These are phyloP conservation scores for Paraconiothyrium brasiliense DNA, from an alignment of 2,329 filamentous ascomycete species.

Conservation along the genomic window DNA sequence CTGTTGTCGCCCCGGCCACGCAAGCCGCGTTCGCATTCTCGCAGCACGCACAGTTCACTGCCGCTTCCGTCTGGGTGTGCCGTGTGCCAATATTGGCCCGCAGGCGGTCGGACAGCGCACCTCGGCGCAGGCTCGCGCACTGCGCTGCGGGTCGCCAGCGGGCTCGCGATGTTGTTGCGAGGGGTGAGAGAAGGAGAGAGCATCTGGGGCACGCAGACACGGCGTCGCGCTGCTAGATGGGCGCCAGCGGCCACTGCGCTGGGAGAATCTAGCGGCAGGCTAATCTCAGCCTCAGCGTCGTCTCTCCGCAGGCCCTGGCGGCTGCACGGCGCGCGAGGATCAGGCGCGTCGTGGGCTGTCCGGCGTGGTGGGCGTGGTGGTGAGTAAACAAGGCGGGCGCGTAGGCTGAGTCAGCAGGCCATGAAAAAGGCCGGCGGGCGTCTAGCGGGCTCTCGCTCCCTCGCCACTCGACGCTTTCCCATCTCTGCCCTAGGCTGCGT, in stretches of 20 bases:
- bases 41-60: slow-evolving; percentile 37
- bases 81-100: slow-evolving; percentile 47
- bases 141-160: not conserved
- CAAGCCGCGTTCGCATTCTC: slow-evolving; percentile 32
- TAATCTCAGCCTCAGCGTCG: slow-evolving; percentile 18
- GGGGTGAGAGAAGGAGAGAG: not conserved
- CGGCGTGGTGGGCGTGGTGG: not conserved
- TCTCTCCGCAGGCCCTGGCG: slow-evolving; percentile 14
- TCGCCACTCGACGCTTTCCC: slow-evolving; percentile 47
- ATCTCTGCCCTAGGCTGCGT: slow-evolving; percentile 48
- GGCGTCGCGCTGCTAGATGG: slow-evolving; percentile 6
- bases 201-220: not conserved
- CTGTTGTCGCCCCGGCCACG: slow-evolving; percentile 28
- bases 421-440: slow-evolving; percentile 17
- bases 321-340: slow-evolving; percentile 23
- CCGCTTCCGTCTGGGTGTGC: slow-evolving; percentile 43
- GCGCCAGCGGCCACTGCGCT: slow-evolving; percentile 15
- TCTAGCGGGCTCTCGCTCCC: slow-evolving; percentile 29
- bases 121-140: slow-evolving; percentile 32
- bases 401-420: slow-evolving; percentile 33
- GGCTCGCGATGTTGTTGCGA: not conserved
- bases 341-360: slow-evolving; percentile 3
- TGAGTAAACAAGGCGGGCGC: not conserved
- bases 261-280: slow-evolving; percentile 19
- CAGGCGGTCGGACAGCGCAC: slow-evolving; percentile 30